phyloP scores from a whole-genome alignment of 2,329 filamentous ascomycete species.

The Lojkania enalia region DNA sequence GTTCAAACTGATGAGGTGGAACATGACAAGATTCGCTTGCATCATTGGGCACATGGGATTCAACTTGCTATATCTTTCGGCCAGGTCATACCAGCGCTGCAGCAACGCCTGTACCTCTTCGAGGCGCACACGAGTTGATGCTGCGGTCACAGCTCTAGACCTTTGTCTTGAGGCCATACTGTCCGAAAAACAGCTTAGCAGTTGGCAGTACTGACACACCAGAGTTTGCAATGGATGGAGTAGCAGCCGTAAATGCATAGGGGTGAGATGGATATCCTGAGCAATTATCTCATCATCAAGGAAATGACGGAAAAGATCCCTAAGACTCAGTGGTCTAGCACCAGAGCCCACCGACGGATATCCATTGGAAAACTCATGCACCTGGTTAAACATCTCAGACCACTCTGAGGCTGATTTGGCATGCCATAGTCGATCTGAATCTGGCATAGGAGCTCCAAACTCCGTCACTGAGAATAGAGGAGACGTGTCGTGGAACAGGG shows the following conservation, averaged over 20 bases:
- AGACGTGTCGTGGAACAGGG: constrained; percentile 46
- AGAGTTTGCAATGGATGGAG: constrained; percentile 69
- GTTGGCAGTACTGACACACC: constrained; percentile 66
- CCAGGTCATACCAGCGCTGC: constrained; percentile 69
- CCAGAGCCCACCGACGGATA: constrained; percentile 59
- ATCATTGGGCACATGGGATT: constrained; percentile 63
- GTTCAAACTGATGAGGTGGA: constrained; percentile 71
- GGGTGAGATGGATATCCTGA: constrained; percentile 55
- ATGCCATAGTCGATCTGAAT: constrained; percentile 65
- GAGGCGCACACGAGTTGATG: constrained; percentile 62
- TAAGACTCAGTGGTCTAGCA: constrained; percentile 61
- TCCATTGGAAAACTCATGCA: constrained; percentile 59
- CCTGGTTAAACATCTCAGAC: constrained; percentile 61
- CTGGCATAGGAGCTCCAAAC: constrained; percentile 66
- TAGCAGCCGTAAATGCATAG: constrained; percentile 65
- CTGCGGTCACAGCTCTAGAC: constrained; percentile 58
- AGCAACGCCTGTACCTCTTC: constrained; percentile 68
- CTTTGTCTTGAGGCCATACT: constrained; percentile 51
- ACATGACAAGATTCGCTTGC: constrained; percentile 68
- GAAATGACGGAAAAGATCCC: constrained; percentile 69
- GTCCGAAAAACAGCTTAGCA: constrained; percentile 67
- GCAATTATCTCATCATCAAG: constrained; percentile 64
- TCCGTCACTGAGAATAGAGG: constrained; percentile 66
- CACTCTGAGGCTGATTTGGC: constrained; percentile 62
- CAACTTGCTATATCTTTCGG: constrained; percentile 58